Conservation (phyloP, 2,329 filamentous ascomycete genomes). For the Penicillium sp. region DNA sequence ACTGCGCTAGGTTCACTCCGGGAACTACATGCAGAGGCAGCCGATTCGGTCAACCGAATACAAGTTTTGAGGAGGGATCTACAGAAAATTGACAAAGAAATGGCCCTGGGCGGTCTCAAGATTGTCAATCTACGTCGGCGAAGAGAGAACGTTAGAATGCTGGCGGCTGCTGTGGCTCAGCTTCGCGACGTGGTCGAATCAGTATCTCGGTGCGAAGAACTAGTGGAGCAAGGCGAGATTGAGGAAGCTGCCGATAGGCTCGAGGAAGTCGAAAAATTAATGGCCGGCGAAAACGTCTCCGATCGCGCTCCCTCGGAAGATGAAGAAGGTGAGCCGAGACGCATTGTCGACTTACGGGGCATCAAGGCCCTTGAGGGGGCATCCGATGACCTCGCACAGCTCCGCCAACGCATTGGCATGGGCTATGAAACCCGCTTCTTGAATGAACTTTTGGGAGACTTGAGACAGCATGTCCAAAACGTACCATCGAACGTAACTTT, state of each 20-base stretch:
- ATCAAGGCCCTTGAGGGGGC: conserved; percentile 79
- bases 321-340: conserved; percentile 28
- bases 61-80: conserved; percentile 77
- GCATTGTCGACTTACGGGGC: conserved; percentile 67
- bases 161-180: conserved; percentile 80
- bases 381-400: conserved; percentile 69
- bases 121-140: conserved; percentile 79
- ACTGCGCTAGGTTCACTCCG: conserved; percentile 86
- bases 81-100: conserved; percentile 76
- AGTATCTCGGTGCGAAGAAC: conserved; percentile 71
- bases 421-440: conserved; percentile 82
- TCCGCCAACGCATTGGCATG: conserved; percentile 80
- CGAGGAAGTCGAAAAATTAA: conserved; percentile 73
- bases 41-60: conserved; percentile 85
- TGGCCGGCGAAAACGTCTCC: conserved; percentile 66
- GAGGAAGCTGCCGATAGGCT: conserved; percentile 77
- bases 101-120: conserved; percentile 79
- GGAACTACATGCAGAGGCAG: conserved; percentile 87
- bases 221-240: conserved; percentile 80
- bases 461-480: conserved; percentile 74
- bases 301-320: conserved; percentile 29
- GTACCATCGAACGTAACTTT: conserved; percentile 73
- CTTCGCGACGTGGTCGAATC: conserved; percentile 74
- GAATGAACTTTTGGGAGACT: conserved; percentile 71
- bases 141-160: conserved; percentile 77